Base-by-base conservation (phyloP, 2,329 filamentous ascomycete species). In the Cercospora sesami region DNA sequence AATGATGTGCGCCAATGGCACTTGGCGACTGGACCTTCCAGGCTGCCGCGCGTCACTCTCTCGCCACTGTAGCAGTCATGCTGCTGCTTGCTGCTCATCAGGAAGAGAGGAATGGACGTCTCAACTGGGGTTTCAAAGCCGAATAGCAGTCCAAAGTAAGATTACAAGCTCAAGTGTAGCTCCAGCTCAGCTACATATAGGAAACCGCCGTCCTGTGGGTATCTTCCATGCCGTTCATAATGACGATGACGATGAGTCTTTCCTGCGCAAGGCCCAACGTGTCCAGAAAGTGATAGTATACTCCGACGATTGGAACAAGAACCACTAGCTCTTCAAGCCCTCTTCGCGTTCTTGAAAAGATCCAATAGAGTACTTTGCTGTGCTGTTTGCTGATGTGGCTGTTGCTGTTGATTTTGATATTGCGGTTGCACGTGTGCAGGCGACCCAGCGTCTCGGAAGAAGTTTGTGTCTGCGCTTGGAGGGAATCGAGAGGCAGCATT, bases 331-430 rank as follows among this genome's bases (percentile, higher is more conserved):
- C 7, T 55, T 55, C 48, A 55, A 30, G 23, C 48, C 39, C 48
- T 64, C 53, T 69, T 70, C 21, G 67, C 71, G 31, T 72, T 72
- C 61, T 77, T 75, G 70, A 78, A 76, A 36, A 78, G 65, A 53
- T 73, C 70, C 12, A 77, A 70, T 9, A 77, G 63, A 23, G 69
- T 66, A 55, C 74, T 73, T 58, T 71, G 74, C 58, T 75, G 73
- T 28, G 64, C 55, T 5, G 65, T 39, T 23, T 14, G 31, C 61
- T 57, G 68, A 18, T 64, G 53, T 12, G 36, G 57, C 18, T n/a
- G 45, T 12, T 55, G 63, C 18, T n/a, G 45, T 6, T 48, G 61
- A 51, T 65, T 39, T 58, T 48, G 64, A 42, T 62, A 60, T n/a
- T 68, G 69, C 28, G 72, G 64, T 3, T 51, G 28, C 16, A 55